Evolutionary conservation across 1,284 basidiomycete genomes (phyloP), one percentile per base, ranked within the genome.

Genomic region (Pulveroboletus sp.): DNA sequence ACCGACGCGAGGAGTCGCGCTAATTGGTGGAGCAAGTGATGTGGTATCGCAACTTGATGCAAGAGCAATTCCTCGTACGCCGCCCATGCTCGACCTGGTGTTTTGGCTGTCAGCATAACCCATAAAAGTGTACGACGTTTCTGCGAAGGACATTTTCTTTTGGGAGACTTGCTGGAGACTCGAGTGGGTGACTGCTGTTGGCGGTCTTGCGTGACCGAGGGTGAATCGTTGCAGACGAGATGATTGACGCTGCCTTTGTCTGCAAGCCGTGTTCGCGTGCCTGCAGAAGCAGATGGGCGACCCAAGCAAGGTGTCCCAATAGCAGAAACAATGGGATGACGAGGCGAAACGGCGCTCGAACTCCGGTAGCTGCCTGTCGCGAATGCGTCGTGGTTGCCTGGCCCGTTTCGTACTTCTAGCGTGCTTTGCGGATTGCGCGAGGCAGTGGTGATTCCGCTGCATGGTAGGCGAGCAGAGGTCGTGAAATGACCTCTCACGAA

Each of bases 21-120:
- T 48, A 91, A 72, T 26, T 81, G 79, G 61, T 88, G 86, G 26
- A 91, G 80, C 54, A 82, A 77, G 42, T 75, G 68, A 61, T 74
- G 75, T n/a, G 81, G 81, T 58, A 85, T 77, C 17, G 44, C 49
- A 62, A 69, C 49, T 62, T 56, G 56, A 56, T 53, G 8, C 52
- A 73, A 74, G 57, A 79, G 67, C 47, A 74, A 68, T 70, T 65
- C 54, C 40, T 77, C 71, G 68, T 89, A 90, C 7, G 86, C 82
- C 17, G 75, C 64, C 88, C 89, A 91, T 4, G 80, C 84, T 38
- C 80, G 75, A 40, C 72, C 65, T 28, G 74, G 68, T n/a, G 76
- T 78, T 28, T 74, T 65, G 2, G 80, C 72, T n/a, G 65, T 72
- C 31, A 75, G 74, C 38, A 71, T 61, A 56, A 68, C 15, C 63